Evolutionary conservation across 2,329 filamentous ascomycete species (phyloP).

Genomic region (Scorias spongiosa): DNA sequence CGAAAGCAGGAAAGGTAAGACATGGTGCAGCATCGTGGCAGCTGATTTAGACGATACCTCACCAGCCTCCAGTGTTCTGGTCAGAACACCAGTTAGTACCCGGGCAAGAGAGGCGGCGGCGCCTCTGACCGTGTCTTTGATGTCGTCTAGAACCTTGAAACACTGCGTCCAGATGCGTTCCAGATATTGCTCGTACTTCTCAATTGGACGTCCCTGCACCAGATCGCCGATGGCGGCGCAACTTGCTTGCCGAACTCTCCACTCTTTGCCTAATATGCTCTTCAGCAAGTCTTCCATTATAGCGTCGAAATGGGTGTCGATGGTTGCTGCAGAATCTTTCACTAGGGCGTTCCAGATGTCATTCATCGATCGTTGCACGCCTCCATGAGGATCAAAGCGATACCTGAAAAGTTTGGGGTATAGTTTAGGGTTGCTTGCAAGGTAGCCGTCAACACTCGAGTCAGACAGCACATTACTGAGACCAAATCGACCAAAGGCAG

Average conservation of each 20-base stretch:
- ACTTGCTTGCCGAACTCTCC: slow-evolving; percentile 83
- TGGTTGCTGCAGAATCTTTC: slow-evolving; percentile 62
- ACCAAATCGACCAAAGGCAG: slow-evolving; percentile 87
- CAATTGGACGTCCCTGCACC: slow-evolving; percentile 56
- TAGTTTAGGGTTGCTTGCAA: slow-evolving; percentile 75
- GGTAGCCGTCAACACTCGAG: slow-evolving; percentile 50
- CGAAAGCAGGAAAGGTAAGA: slow-evolving; percentile 80
- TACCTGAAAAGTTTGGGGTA: slow-evolving; percentile 93
- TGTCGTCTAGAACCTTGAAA: slow-evolving; percentile 88
- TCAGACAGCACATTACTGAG: slow-evolving; percentile 84
- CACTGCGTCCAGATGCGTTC: slow-evolving; percentile 71
- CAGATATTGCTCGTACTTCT: slow-evolving; percentile 67
- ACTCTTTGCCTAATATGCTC: slow-evolving; percentile 79
- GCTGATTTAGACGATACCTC: slow-evolving; percentile 51
- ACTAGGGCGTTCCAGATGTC: slow-evolving; percentile 96
- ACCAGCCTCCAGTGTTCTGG: slow-evolving; percentile 70
- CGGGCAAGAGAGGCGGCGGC: slow-evolving; percentile 73
- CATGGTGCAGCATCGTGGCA: slow-evolving; percentile 66
- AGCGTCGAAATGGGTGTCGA: slow-evolving; percentile 69
- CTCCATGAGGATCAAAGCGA: slow-evolving; percentile 84
- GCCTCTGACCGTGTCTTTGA: slow-evolving; percentile 75
- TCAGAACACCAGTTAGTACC: slow-evolving; percentile 68
- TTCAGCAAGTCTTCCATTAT: slow-evolving; percentile 80
- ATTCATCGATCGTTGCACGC: slow-evolving; percentile 90
- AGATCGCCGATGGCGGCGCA: slow-evolving; percentile 82